Evolutionary conservation across 805 yeast genomes (phyloP).

Genomic region (Debaryomyces hansenii): DNA sequence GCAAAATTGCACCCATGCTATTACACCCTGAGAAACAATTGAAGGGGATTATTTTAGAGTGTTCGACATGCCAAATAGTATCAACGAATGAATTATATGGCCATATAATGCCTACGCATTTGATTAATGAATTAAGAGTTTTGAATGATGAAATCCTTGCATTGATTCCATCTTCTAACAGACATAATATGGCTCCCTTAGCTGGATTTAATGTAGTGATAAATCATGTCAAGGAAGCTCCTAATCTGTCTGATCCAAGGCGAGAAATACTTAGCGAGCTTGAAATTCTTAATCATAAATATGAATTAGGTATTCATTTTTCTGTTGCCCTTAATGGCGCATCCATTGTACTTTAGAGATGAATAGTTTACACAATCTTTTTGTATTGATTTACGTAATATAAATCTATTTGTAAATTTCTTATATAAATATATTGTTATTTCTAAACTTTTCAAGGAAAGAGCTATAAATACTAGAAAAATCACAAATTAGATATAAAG

Average conservation of each 20-base stretch:
- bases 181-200: constrained; percentile 30
- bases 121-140: constrained; percentile 55
- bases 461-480: too few relatives aligned
- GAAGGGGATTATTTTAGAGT: constrained; percentile 68
- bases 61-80: constrained; percentile 51
- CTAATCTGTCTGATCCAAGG: constrained; percentile 54
- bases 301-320: constrained; percentile 45
- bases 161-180: constrained; percentile 4
- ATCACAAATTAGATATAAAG: too few relatives aligned
- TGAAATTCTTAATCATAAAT: constrained; percentile 31
- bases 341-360: constrained; percentile 23
- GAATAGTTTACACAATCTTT: not conserved
- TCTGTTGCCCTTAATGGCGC: constrained; percentile 59
- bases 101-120: constrained; percentile 68
- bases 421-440: not conserved
- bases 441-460: too few relatives aligned
- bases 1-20: constrained; percentile 47
- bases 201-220: constrained; percentile 48
- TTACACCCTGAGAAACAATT: constrained; percentile 32
- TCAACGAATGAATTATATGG: constrained; percentile 62
- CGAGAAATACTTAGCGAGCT: constrained; percentile 50
- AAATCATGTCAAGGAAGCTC: constrained; percentile 46
- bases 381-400: too few relatives aligned
- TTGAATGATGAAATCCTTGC: constrained; percentile 17
- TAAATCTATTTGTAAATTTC: not conserved